Evolutionary conservation across 1,284 basidiomycete species (phyloP).

Genomic region (Prillingera fragicola): DNA sequence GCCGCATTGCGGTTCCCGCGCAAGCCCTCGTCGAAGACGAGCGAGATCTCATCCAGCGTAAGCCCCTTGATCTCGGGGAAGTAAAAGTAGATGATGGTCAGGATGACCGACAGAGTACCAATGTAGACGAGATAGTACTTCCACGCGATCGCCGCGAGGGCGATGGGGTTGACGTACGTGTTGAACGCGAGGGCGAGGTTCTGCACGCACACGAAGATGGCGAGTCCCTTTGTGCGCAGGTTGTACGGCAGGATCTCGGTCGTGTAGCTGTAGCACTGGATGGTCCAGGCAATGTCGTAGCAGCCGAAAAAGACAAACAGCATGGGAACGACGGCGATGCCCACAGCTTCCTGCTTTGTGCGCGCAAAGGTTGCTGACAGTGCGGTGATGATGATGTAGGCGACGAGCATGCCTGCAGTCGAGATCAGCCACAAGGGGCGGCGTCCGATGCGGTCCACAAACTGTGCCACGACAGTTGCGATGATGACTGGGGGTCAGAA

Average conservation of each 20-base stretch:
- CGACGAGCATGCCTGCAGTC: slow-evolving; percentile 27
- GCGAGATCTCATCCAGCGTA: slow-evolving; percentile 31
- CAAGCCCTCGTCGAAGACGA: slow-evolving; percentile 24
- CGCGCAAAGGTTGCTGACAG: slow-evolving; percentile 29
- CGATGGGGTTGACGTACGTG: slow-evolving; percentile 29
- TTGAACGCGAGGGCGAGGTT: slow-evolving; percentile 18
- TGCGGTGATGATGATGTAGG: slow-evolving; percentile 26
- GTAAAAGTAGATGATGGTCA: slow-evolving; percentile 30
- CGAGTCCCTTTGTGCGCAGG: slow-evolving; percentile 26
- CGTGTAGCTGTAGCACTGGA: slow-evolving; percentile 19
- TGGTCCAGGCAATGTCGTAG: slow-evolving; percentile 22
- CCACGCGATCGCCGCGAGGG: slow-evolving; percentile 15
- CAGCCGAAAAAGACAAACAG: slow-evolving; percentile 32
- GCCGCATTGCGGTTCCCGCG: background rate
- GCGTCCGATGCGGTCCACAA: slow-evolving; percentile 25
- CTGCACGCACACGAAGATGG: slow-evolving; percentile 15
- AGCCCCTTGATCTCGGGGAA: slow-evolving; percentile 40
- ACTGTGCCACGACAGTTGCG: slow-evolving; percentile 10
- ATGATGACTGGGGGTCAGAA: slow-evolving; percentile 4
- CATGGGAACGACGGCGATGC: slow-evolving; percentile 37
- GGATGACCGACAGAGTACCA: slow-evolving; percentile 16
- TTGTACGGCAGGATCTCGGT: slow-evolving; percentile 29
- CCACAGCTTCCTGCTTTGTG: slow-evolving; percentile 17
- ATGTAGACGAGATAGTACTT: slow-evolving; percentile 34
- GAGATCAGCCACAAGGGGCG: slow-evolving; percentile 31